Conservation (phyloP, 768 basidiomycete genomes). For the Mycena rosella region DNA sequence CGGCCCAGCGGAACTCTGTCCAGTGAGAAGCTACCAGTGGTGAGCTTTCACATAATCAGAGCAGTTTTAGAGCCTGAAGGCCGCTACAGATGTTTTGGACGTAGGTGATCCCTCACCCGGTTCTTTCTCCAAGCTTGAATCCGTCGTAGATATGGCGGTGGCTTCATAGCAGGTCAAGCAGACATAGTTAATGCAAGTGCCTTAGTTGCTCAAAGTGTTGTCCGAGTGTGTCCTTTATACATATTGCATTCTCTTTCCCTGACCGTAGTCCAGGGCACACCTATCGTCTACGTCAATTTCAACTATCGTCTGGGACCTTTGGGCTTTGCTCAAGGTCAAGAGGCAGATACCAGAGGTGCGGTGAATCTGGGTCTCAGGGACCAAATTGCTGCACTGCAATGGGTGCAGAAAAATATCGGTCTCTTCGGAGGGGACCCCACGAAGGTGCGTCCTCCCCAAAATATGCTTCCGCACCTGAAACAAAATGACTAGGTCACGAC, state of each 20-base stretch:
- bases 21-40: conserved; percentile 21
- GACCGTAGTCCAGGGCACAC: conserved; percentile 59
- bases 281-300: conserved; percentile 55
- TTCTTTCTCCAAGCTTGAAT: not conserved
- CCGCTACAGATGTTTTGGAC: conserved; percentile 24
- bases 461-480: not conserved
- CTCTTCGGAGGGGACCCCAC: conserved; percentile 65
- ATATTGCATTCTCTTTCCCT: conserved; percentile 45
- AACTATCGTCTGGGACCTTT: too few relatives aligned
- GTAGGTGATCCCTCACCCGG: not conserved
- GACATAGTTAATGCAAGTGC: conserved; percentile 40
- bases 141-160: conserved; percentile 32
- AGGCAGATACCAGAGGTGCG: conserved; percentile 49
- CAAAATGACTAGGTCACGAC: conserved; percentile 51
- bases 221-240: conserved; percentile 31
- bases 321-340: conserved; percentile 57
- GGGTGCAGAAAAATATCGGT: conserved; percentile 67
- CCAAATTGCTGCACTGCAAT: conserved; percentile 53
- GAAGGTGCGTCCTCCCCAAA: conserved; percentile 44
- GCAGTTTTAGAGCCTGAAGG: not conserved
- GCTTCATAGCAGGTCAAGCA: conserved; percentile 37
- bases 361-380: conserved; percentile 57
- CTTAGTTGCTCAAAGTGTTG: conserved; percentile 41
- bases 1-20: conserved; percentile 44
- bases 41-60: not conserved